Evolutionary conservation across 2,329 filamentous ascomycete genomes (phyloP), one percentile per base, ranked within the genome.

Genomic region (Rutstroemia sp.): DNA sequence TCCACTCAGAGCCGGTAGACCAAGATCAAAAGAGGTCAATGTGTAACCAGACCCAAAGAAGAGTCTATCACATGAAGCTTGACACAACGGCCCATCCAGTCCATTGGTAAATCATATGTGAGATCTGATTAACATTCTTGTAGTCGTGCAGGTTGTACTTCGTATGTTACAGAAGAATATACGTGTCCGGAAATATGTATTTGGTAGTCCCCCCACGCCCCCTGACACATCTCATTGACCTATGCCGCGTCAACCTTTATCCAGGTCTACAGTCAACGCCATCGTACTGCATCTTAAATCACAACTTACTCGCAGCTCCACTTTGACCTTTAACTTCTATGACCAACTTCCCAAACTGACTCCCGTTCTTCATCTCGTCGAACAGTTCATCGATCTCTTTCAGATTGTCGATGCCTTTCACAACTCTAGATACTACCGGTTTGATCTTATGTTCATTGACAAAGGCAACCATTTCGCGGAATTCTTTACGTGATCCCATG

Each of bases 291-390:
- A 30, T 30, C 8, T 12, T 12, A 12, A 34, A 34, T 58, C 54
- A 66, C 42, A 66, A 57, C 57, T 66, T 66, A 55, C 63, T 61
- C 44, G 49, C 34, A 30, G 14, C 48, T 10, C 44, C 54, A 27
- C 57, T 58, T 4, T 19, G 19, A 0, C 30, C 25, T 19, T 54
- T 77, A 65, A 92, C 79, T 65, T 89, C 82, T 62, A 96, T 82
- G 1, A 96, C 90, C 64, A 97, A 72, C 73, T 97, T 97, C 10
- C 92, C 94, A 75, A 97, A 96, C 72, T 97, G 92, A 60, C 75
- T 84, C 0, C 87, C 89, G 5, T 83, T 81, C 69, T 88, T 89
- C 83, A 97, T 95, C 51, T 96, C 90, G 42, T 89, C 84, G 69
- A 96, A 97, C 51, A 96, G 71, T 0, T 76, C 77, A 58, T 97